Percentiles rank a stretch among this genome's conserved stretches.
phyloP scores from a whole-genome alignment of 73 alveolate genomes.

The Stentor coeruleus region DNA sequence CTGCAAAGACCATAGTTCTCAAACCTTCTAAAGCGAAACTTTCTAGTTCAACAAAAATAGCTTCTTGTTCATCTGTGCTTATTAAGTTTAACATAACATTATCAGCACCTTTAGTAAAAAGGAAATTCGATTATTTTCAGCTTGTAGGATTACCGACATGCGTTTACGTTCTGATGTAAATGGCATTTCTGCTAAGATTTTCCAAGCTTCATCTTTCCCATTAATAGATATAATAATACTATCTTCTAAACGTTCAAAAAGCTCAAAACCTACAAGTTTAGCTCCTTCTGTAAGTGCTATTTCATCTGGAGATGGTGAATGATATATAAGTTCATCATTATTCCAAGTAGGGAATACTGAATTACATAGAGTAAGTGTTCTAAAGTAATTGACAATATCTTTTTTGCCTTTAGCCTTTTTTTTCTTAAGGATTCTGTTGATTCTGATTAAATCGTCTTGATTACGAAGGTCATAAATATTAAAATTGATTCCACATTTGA shows the following conservation, averaged over 20 bases:
- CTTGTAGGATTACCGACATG: constrained; percentile 51
- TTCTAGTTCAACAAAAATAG: constrained; percentile 22
- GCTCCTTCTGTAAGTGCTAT: background rate
- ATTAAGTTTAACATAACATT: constrained; percentile 31
- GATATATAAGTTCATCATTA: background rate
- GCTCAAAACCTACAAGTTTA: background rate
- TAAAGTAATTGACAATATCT: background rate
- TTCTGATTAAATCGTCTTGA: background rate
- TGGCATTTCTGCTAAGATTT: constrained; percentile 59
- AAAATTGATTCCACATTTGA: too few species aligned
- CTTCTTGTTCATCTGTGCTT: background rate
- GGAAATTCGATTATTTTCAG: background rate
- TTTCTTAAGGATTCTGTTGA: background rate
- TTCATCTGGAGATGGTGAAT: background rate
- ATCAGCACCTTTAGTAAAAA: constrained; percentile 91
- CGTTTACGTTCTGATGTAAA: constrained; percentile 65
- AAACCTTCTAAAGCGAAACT: constrained; percentile 87
- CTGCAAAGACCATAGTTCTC: constrained; percentile 86
- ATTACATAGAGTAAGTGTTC: background rate
- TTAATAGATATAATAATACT: too few species aligned
- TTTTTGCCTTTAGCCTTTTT: background rate
- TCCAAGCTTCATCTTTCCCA: constrained; percentile 32
- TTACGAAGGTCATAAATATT: background rate
- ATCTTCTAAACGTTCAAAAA: background rate
- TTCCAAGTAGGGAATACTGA: background rate